These are phyloP conservation scores for Ganoderma sp. DNA, from an alignment of 1,284 basidiomycete species.

Conservation along the genomic window DNA sequence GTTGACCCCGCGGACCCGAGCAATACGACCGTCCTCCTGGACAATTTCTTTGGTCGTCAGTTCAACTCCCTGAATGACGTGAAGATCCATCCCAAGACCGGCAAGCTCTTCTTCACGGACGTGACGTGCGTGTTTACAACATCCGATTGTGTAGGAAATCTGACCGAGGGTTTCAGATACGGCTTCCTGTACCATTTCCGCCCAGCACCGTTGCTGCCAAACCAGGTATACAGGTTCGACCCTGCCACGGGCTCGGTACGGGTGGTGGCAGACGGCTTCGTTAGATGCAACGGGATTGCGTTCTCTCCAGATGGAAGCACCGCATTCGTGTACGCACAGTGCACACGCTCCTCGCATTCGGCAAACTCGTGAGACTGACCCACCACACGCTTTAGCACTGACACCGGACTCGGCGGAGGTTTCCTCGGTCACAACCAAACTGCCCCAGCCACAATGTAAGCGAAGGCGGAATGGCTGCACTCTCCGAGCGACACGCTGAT, in stretches of 20 bases:
- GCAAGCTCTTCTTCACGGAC: constrained; percentile 36
- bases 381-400: constrained; percentile 46
- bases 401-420: constrained; percentile 56
- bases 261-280: constrained; percentile 74
- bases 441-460: constrained; percentile 71
- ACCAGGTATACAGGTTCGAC: constrained; percentile 78
- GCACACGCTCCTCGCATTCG: neutral
- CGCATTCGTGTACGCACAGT: constrained; percentile 74
- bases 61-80: constrained; percentile 66
- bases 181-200: constrained; percentile 72
- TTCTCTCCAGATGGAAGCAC: constrained; percentile 69
- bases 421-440: constrained; percentile 66
- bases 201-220: constrained; percentile 64
- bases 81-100: constrained; percentile 66
- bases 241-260: constrained; percentile 66
- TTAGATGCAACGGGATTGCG: constrained; percentile 68
- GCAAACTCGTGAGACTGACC: neutral
- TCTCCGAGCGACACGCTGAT: neutral
- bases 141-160: neutral
- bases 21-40: constrained; percentile 42
- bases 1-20: constrained; percentile 68
- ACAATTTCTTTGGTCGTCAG: constrained; percentile 68
- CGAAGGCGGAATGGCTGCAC: neutral
- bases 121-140: neutral
- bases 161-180: constrained; percentile 49